phyloP scores from a whole-genome alignment of 176 grass and related monocot genomes.

The Oryza rufipogon region DNA sequence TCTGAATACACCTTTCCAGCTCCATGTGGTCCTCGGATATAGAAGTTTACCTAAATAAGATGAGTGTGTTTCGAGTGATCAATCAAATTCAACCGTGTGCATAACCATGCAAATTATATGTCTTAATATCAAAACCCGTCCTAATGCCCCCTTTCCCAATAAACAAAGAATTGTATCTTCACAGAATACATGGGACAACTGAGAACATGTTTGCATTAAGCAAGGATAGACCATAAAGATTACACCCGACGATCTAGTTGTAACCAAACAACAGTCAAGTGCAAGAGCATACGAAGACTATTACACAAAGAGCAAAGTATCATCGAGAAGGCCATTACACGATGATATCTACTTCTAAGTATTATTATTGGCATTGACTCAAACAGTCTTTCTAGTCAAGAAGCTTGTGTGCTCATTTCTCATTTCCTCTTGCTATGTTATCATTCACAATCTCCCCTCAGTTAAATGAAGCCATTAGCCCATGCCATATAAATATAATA shows the following conservation, averaged over 20 bases:
- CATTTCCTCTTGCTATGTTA: neutral
- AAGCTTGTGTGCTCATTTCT: neutral
- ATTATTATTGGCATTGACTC: slow-evolving; percentile 1
- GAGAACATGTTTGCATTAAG: no score
- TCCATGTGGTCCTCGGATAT: slow-evolving; percentile 87
- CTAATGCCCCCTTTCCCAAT: no score
- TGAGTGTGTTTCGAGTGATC: slow-evolving; percentile 19
- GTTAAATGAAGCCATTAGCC: neutral
- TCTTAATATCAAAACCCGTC: slow-evolving; percentile 24
- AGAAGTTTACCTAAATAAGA: slow-evolving; percentile 76
- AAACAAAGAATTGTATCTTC: no score
- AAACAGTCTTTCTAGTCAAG: neutral
- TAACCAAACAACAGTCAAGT: neutral
- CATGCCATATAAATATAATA: slow-evolving; percentile 29
- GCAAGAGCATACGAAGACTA: neutral
- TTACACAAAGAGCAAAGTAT: neutral
- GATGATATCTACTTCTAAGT: slow-evolving; percentile 2
- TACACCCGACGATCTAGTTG: neutral
- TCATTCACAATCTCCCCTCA: neutral
- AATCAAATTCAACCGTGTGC: slow-evolving; percentile 11
- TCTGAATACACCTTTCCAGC: slow-evolving; percentile 85
- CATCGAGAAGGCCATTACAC: neutral
- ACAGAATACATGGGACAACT: no score
- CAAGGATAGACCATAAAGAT: neutral
- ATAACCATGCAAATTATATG: neutral